These are phyloP conservation scores for Hypoxylon fuscum DNA, from an alignment of 495 filamentous ascomycete genomes.

Conservation along the genomic window DNA sequence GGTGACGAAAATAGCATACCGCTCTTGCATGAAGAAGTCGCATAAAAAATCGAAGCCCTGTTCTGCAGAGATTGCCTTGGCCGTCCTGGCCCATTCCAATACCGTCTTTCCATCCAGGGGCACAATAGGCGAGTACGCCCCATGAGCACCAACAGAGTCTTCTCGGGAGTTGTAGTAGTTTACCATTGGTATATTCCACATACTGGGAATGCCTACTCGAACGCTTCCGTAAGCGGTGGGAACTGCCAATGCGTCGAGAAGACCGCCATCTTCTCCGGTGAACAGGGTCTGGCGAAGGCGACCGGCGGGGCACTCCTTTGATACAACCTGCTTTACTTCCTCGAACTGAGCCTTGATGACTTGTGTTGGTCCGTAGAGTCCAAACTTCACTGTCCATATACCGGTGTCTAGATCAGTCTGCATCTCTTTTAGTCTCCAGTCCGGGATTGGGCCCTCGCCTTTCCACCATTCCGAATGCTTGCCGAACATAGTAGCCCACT, in stretches of 20 bases:
- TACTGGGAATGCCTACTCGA: conserved; percentile 50
- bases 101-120: conserved; percentile 49
- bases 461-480: conserved; percentile 56
- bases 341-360: conserved; percentile 58
- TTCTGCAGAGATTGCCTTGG: conserved; percentile 49
- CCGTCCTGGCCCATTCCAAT: conserved; percentile 51
- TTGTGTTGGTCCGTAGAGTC: conserved; percentile 54
- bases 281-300: conserved; percentile 49
- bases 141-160: conserved; percentile 50
- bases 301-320: conserved; percentile 48
- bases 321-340: conserved; percentile 51
- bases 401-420: conserved; percentile 53
- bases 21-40: conserved; percentile 57
- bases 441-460: conserved; percentile 55
- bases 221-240: conserved; percentile 48
- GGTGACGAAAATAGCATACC: conserved; percentile 53
- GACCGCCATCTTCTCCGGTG: conserved; percentile 46
- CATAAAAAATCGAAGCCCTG: conserved; percentile 54
- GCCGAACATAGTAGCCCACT: conserved; percentile 58
- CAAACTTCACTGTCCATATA: conserved; percentile 58
- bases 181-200: conserved; percentile 55
- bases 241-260: conserved; percentile 50
- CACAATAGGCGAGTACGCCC: conserved; percentile 55
- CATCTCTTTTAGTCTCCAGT: conserved; percentile 55
- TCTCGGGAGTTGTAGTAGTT: conserved; percentile 47